These are phyloP conservation scores for Torulaspora globosa DNA, from an alignment of 1,139 yeast genomes.

Conservation along the genomic window DNA sequence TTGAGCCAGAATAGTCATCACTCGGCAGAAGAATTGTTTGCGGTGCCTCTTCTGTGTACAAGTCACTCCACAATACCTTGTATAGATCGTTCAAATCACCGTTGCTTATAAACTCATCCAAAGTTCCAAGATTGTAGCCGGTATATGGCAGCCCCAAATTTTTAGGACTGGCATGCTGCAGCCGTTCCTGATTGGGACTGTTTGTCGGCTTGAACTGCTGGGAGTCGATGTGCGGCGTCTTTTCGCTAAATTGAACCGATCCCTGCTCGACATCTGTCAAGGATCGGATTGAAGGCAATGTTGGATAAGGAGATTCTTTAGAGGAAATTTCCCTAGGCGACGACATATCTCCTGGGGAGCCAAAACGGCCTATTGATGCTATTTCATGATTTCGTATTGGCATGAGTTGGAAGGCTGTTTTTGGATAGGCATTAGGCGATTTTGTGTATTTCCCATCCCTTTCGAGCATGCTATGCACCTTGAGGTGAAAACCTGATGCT, in stretches of 20 bases:
- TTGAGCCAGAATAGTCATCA: slow-evolving; percentile 4
- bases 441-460: slow-evolving; percentile 11
- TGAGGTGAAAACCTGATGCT: slow-evolving; percentile 31
- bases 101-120: slow-evolving; percentile 33
- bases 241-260: neutral
- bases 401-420: slow-evolving; percentile 10
- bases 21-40: slow-evolving; percentile 8
- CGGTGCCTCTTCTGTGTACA: slow-evolving; percentile 20
- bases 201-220: neutral
- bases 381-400: slow-evolving; percentile 4
- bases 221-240: neutral
- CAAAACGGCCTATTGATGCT: neutral
- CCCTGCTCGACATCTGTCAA: neutral
- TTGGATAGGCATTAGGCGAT: slow-evolving; percentile 7
- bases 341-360: neutral
- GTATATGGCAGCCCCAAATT: slow-evolving; percentile 4
- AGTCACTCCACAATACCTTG: slow-evolving; percentile 33
- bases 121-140: slow-evolving; percentile 31
- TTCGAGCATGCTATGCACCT: slow-evolving; percentile 26
- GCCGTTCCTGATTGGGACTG: slow-evolving; percentile 1
- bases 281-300: neutral
- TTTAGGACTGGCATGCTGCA: neutral
- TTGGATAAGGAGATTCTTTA: neutral
- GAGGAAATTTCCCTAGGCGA: neutral
- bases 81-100: slow-evolving; percentile 32